These are phyloP conservation scores for Pleurotus eryngii DNA, from an alignment of 768 basidiomycete species.

Conservation along the genomic window DNA sequence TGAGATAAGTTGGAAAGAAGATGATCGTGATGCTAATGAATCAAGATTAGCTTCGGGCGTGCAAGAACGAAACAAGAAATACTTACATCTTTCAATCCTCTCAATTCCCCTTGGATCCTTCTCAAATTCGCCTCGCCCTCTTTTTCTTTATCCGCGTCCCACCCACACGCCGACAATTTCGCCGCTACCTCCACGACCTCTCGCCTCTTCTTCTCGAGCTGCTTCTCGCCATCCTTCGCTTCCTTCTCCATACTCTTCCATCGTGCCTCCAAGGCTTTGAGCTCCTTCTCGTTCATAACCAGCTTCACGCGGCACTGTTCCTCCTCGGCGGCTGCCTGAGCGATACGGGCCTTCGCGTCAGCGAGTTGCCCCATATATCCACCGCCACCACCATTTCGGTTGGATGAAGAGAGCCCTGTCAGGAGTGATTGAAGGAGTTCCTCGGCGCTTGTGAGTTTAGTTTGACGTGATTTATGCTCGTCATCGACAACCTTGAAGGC, in stretches of 20 bases:
- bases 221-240: slow-evolving; percentile 70
- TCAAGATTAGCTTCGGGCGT: background rate
- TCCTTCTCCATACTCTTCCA: slow-evolving; percentile 87
- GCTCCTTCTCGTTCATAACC: slow-evolving; percentile 72
- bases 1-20: slow-evolving; percentile 62
- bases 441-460: slow-evolving; percentile 70
- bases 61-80: background rate
- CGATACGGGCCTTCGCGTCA: slow-evolving; percentile 69
- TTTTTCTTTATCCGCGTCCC: slow-evolving; percentile 74
- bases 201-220: slow-evolving; percentile 53
- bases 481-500: slow-evolving; percentile 65
- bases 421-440: slow-evolving; percentile 93
- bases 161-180: slow-evolving; percentile 59
- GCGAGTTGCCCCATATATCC: slow-evolving; percentile 98
- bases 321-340: slow-evolving; percentile 79
- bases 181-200: slow-evolving; percentile 56
- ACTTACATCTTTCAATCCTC: slow-evolving; percentile 61
- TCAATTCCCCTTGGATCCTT: slow-evolving; percentile 51
- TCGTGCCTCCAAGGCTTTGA: slow-evolving; percentile 68
- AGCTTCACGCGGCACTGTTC: slow-evolving; percentile 79
- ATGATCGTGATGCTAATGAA: slow-evolving; percentile 58
- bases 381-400: slow-evolving; percentile 66
- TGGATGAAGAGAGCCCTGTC: slow-evolving; percentile 81
- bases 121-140: slow-evolving; percentile 48
- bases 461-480: slow-evolving; percentile 57